Percentiles rank a stretch among this genome's conserved stretches.
These are phyloP conservation scores for Neospora caninum DNA, from an alignment of 169 alveolate species.

Conservation along the genomic window DNA sequence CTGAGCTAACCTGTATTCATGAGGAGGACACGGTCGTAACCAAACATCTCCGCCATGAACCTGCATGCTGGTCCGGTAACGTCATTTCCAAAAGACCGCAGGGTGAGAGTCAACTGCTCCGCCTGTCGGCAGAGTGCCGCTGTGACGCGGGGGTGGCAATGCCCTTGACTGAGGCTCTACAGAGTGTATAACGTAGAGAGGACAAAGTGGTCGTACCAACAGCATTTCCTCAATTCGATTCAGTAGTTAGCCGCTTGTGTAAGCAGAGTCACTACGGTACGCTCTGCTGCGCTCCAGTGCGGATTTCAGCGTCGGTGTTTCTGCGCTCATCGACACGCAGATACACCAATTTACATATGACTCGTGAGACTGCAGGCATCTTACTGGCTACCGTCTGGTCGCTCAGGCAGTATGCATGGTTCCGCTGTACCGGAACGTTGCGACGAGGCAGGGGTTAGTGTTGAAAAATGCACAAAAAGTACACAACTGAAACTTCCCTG, in stretches of 20 bases:
- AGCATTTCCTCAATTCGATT: neutral
- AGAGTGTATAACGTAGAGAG: constrained; percentile 83
- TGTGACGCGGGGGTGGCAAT: constrained; percentile 92
- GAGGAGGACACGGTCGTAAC: constrained; percentile 81
- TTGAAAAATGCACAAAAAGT: too few relatives aligned
- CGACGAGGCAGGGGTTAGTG: too few relatives aligned
- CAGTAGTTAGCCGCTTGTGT: neutral
- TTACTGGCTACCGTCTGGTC: too few relatives aligned
- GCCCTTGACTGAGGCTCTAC: constrained; percentile 85
- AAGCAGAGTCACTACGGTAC: neutral
- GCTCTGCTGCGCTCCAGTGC: neutral
- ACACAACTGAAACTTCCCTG: too few relatives aligned
- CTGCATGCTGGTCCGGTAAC: constrained; percentile 83
- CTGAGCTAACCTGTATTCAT: constrained; percentile 89
- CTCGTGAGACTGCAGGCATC: too few relatives aligned
- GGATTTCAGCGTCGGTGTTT: neutral
- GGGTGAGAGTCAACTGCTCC: constrained; percentile 82
- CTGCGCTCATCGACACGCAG: too few relatives aligned
- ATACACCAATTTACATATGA: too few relatives aligned
- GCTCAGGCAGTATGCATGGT: too few relatives aligned
- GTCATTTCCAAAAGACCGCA: constrained; percentile 90
- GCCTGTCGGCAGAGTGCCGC: constrained; percentile 88
- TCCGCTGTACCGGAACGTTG: too few relatives aligned
- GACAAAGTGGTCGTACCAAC: constrained; percentile 64
- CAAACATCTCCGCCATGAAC: constrained; percentile 83